Evolutionary conservation across 345 rosid genomes (phyloP), one percentile per base, ranked within the genome.

Genomic region (Linum lewisii): DNA sequence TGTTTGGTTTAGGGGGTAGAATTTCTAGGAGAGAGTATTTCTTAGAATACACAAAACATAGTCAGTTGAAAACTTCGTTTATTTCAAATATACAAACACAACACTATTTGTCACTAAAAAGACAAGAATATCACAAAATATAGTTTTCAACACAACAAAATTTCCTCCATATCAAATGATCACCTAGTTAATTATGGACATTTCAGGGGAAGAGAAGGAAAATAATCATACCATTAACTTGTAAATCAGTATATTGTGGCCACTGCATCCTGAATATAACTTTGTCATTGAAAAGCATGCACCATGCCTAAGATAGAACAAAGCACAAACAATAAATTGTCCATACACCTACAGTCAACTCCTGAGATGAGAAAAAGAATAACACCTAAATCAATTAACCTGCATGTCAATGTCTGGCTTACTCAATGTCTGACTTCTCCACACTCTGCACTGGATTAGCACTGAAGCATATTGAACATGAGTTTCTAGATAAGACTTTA

Each of bases 231-330:
- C 77, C 73, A 59, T 73, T 73, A 21, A 73, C 54, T 54, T 58
- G 61, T 25, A 73, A 65, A 14, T 64, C 61, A 52, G 64, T 66
- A 44, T 24, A 20, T 24, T 19, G 66, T 18, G 73, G 77, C 77
- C 77, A 73, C 25, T 73, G 77, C 66, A 73, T 68, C 64, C 77
- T 68, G 61, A 65, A 73, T 15, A 57, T 24, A 21, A 73, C 73
- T 47, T 61, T 65, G 45, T 73, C 77, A 45, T 65, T 61, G n/a
- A 73, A 61, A 54, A 73, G 77, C 64, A 73, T 68, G 47, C 77
- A 68, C 73, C 77, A 73, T 45, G 69, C 77, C 77, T 73, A 38
- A 54, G 37, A 15, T n/a, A 60, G 18, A 57, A 16, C 8, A 9
- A 19, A 38, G 21, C 2, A 42, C 20, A 54, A 54, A 15, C 7